These are phyloP conservation scores for Penicillium paxilli DNA, from an alignment of 495 filamentous ascomycete genomes.

Conservation along the genomic window DNA sequence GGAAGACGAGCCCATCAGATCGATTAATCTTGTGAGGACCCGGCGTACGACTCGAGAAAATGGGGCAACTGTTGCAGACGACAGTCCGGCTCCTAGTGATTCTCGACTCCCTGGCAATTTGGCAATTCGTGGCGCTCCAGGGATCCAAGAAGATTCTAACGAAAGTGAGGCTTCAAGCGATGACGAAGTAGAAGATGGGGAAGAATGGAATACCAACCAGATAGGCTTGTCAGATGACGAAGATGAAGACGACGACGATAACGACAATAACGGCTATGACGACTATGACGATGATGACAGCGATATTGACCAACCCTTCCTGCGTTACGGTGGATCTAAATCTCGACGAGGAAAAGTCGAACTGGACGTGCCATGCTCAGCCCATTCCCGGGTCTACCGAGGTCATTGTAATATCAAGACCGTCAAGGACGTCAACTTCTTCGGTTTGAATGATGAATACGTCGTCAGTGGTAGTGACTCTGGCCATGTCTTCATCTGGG, in stretches of 20 bases:
- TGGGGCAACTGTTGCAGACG: neutral
- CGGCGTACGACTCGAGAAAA: neutral
- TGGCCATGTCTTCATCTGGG: slow-evolving; percentile 72
- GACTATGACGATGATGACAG: slow-evolving; percentile 16
- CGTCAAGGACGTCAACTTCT: slow-evolving; percentile 76
- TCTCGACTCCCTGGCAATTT: neutral
- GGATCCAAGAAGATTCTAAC: neutral
- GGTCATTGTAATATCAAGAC: slow-evolving; percentile 76
- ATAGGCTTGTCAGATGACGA: too few relatives aligned
- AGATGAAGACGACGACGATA: slow-evolving; percentile 32
- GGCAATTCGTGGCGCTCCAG: neutral
- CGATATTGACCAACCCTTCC: slow-evolving; percentile 26
- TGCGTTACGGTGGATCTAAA: slow-evolving; percentile 29
- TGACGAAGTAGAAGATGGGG: neutral
- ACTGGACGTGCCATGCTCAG: slow-evolving; percentile 52
- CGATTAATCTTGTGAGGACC: slow-evolving; percentile 25
- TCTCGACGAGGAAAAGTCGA: slow-evolving; percentile 50
- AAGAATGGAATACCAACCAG: slow-evolving; percentile 16
- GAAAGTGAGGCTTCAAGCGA: neutral
- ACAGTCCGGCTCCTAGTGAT: neutral
- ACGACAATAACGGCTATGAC: slow-evolving; percentile 12
- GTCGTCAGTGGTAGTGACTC: slow-evolving; percentile 71
- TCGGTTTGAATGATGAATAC: slow-evolving; percentile 71
- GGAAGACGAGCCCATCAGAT: slow-evolving; percentile 40
- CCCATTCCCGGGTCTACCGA: slow-evolving; percentile 58